Conservation (phyloP, 768 basidiomycete species). For the Mycena galericulata region DNA sequence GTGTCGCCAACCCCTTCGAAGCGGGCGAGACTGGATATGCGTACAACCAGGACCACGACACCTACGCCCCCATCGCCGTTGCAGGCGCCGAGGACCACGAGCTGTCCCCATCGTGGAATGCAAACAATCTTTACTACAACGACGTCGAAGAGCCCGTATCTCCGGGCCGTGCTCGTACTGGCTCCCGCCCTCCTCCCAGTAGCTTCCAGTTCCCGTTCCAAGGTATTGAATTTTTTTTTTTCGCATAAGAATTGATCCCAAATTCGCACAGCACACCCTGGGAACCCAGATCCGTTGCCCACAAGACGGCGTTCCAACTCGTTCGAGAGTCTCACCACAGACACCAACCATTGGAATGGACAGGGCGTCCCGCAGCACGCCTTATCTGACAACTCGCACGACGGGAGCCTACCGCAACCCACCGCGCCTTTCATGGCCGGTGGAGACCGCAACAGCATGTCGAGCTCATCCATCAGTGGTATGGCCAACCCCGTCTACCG, state of each 20-base stretch:
- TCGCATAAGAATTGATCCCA: not conserved
- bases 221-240: not conserved
- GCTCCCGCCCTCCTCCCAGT: constrained; percentile 51
- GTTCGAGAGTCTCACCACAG: constrained; percentile 52
- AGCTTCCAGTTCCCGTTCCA: constrained; percentile 58
- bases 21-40: not conserved
- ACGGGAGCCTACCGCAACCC: constrained; percentile 50
- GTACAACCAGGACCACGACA: constrained; percentile 9
- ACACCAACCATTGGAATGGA: too few species aligned
- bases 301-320: constrained; percentile 54
- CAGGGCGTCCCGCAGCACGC: constrained; percentile 37
- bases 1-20: constrained; percentile 11
- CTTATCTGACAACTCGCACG: constrained; percentile 34
- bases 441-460: constrained; percentile 14
- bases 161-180: constrained; percentile 15
- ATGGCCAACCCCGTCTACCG: constrained; percentile 54
- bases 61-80: constrained; percentile 15
- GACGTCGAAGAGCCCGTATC: constrained; percentile 22
- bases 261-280: constrained; percentile 65
- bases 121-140: constrained; percentile 35
- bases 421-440: constrained; percentile 63
- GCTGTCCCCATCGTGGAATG: constrained; percentile 35
- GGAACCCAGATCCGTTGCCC: constrained; percentile 67
- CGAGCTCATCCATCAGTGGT: constrained; percentile 40
- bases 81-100: constrained; percentile 32